Evolutionary conservation across 176 grass and related monocot species (phyloP).

Genomic region (Eragrostis curvula): DNA sequence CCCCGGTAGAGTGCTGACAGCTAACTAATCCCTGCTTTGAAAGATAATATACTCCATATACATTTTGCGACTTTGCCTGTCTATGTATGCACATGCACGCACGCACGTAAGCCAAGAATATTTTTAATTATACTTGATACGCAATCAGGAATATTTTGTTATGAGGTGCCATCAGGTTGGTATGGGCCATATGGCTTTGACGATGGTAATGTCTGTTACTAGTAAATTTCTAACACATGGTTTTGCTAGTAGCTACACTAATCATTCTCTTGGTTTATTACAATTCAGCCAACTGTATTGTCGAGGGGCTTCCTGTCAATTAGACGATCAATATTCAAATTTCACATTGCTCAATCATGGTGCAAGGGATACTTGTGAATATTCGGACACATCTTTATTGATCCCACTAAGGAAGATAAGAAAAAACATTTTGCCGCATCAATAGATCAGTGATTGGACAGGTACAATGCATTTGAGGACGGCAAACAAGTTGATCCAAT

Average conservation of each 20-base stretch:
- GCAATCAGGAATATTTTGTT: not conserved
- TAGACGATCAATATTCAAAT: not conserved
- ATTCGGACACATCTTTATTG: no score
- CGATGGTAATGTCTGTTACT: not conserved
- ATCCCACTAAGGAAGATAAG: not conserved
- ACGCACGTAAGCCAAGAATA: not conserved
- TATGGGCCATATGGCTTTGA: not conserved
- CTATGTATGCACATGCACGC: constrained; percentile 16
- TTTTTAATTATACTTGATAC: not conserved
- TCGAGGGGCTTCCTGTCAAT: not conserved
- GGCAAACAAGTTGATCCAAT: not conserved
- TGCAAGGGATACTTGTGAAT: no score
- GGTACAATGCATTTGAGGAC: not conserved
- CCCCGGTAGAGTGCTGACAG: not conserved
- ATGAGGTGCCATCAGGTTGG: not conserved
- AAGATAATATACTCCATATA: not conserved
- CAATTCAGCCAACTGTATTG: not conserved
- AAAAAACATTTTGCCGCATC: not conserved
- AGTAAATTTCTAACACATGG: not conserved
- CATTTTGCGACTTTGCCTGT: constrained; percentile 11
- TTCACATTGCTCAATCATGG: no score
- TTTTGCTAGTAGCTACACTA: not conserved
- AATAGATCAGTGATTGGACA: not conserved
- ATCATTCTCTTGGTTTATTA: not conserved
- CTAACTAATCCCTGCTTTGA: not conserved